Percentiles rank a stretch among this genome's conserved stretches.
phyloP scores from a whole-genome alignment of 2,329 filamentous ascomycete species.

The Calonectria hawksworthii region DNA sequence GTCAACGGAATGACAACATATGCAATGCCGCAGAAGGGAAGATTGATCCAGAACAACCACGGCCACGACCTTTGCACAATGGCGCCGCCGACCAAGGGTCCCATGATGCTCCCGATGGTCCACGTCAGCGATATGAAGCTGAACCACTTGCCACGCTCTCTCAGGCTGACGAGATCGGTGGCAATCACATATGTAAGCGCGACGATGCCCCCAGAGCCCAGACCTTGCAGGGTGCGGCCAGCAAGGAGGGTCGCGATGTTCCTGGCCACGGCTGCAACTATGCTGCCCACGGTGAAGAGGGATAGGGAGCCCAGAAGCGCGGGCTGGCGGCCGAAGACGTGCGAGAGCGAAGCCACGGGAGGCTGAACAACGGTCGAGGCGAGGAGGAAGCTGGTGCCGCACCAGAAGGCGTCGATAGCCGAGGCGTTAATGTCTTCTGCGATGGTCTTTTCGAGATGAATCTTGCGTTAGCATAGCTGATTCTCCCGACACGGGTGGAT shows the following conservation, averaged over 20 bases:
- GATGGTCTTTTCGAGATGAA: slow-evolving; percentile 31
- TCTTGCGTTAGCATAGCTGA: neutral
- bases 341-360: slow-evolving; percentile 41
- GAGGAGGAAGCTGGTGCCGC: slow-evolving; percentile 42
- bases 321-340: slow-evolving; percentile 41
- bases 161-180: slow-evolving; percentile 61
- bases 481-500: neutral
- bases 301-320: slow-evolving; percentile 36
- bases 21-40: slow-evolving; percentile 61
- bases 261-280: slow-evolving; percentile 40
- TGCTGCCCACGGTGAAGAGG: slow-evolving; percentile 38
- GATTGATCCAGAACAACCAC: slow-evolving; percentile 77
- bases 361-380: slow-evolving; percentile 43
- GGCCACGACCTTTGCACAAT: slow-evolving; percentile 68
- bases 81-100: slow-evolving; percentile 62
- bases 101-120: slow-evolving; percentile 65
- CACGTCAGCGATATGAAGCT: slow-evolving; percentile 59
- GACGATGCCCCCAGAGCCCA: slow-evolving; percentile 66
- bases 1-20: slow-evolving; percentile 39
- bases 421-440: slow-evolving; percentile 39
- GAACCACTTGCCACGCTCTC: slow-evolving; percentile 58
- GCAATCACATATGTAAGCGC: slow-evolving; percentile 61
- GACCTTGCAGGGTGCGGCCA: slow-evolving; percentile 66
- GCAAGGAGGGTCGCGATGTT: slow-evolving; percentile 52
- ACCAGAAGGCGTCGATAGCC: slow-evolving; percentile 44